phyloP scores from a whole-genome alignment of 2,329 filamentous ascomycete species.

The Clonostachys rosea region DNA sequence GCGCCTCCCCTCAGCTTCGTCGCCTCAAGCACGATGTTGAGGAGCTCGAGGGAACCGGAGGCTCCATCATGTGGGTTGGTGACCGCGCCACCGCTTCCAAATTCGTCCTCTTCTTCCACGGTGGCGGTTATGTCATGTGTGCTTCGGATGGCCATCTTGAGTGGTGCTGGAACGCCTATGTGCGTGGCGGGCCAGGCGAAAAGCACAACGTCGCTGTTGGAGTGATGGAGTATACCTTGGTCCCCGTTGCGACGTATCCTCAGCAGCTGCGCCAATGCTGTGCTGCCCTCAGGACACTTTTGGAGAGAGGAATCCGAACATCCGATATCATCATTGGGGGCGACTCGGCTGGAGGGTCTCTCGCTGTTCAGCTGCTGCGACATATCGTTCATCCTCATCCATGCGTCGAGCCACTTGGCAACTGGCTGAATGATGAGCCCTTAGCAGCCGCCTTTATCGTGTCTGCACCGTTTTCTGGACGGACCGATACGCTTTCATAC shows the following conservation, averaged over 20 bases:
- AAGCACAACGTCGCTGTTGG: constrained; percentile 10
- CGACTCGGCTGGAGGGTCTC: constrained; percentile 24
- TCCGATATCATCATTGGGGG: constrained; percentile 19
- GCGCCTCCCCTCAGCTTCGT: too few relatives aligned
- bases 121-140: constrained; percentile 3
- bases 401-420: too few relatives aligned
- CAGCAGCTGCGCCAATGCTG: constrained; percentile 13
- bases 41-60: too few relatives aligned
- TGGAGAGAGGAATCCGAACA: not conserved
- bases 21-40: too few relatives aligned
- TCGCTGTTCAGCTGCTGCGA: constrained; percentile 18
- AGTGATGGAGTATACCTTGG: constrained; percentile 20
- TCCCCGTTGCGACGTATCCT: constrained; percentile 16
- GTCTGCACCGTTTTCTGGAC: too few relatives aligned
- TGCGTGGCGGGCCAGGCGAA: not conserved
- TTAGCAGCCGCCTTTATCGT: too few relatives aligned
- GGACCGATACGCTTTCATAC: too few relatives aligned
- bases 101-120: constrained; percentile 1
- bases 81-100: not conserved
- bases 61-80: not conserved
- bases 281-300: constrained; percentile 11
- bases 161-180: not conserved
- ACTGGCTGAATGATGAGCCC: too few relatives aligned
- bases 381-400: constrained; percentile 20
- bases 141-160: not conserved